Evolutionary conservation across 73 alveolate species (phyloP), one percentile per base, ranked within the genome.

Genomic region (Paramecium biaurelia): DNA sequence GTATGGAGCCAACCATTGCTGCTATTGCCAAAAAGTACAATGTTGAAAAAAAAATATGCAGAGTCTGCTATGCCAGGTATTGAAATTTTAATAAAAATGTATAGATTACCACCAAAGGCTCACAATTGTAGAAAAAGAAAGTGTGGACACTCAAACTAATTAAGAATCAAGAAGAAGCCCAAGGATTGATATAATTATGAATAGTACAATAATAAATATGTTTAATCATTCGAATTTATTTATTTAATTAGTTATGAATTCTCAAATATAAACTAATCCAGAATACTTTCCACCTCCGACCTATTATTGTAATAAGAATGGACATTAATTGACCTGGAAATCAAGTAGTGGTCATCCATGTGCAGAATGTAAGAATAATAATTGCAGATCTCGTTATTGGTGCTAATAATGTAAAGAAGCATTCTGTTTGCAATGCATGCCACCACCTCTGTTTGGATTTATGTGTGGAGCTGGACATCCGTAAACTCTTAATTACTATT

Each of bases 121-220:
- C 95, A 94, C 95, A 98, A 98, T 97, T 98, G 99, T 98, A 95
- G 99, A 95, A 98, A 98, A 98, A 97, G 98, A 96, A 97, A 96
- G 98, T 96, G 99, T 94, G 98, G 99, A 24, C 99, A 97, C 97
- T 93, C 97, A 97, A 93, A 96, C 93, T 94, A 98, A 94, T 96
- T 98, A 96, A 96, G 99, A 93, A 98, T 98, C 89, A 98, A 98
- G 99, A 98, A 98, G 99, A 98, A 97, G 98, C 96, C 98, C 86
- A 97, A 97, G 95, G 95, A 92, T 89, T 92, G 94, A 89, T 57
- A 47, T 30, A 2, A 18, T 53, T 53, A 53, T 53, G 30, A 53
- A 63, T 63, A 37, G 37, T 74, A 74, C 37, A 28, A 37, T 10
- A 37, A 34, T 74, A 37, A 37, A 34, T 74, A 74, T 74, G 87